These are phyloP conservation scores for Gossypium thurberi DNA, from an alignment of 345 rosid genomes.

Conservation along the genomic window DNA sequence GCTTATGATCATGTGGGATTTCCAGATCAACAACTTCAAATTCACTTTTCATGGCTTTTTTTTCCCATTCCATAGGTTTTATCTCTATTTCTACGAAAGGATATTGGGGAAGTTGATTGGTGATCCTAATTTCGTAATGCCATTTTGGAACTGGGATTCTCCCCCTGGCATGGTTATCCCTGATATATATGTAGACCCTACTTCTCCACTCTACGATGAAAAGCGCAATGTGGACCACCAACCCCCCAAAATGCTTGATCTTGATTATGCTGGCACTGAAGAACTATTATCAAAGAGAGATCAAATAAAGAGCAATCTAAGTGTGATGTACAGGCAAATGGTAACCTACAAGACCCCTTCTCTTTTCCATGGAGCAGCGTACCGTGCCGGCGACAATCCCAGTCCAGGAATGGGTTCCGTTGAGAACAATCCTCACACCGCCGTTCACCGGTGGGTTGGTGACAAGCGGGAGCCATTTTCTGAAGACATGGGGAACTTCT, in stretches of 20 bases:
- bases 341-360: background rate
- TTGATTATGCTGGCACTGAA: background rate
- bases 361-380: background rate
- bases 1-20: background rate
- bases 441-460: background rate
- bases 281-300: background rate
- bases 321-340: background rate
- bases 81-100: background rate
- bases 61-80: background rate
- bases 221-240: background rate
- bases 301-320: background rate
- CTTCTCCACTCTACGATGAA: background rate
- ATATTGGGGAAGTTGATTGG: background rate
- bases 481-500: constrained; percentile 1
- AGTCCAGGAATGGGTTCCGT: background rate
- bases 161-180: background rate
- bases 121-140: background rate
- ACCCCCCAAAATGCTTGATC: background rate
- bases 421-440: background rate
- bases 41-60: constrained; percentile 1
- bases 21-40: background rate
- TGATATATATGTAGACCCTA: background rate
- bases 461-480: background rate
- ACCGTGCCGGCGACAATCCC: background rate
- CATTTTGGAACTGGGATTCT: constrained; percentile 2